Percentiles rank a stretch among this genome's conserved stretches.
Evolutionary conservation across 805 yeast species (phyloP).

Genomic region (Candida ipomoeae): DNA sequence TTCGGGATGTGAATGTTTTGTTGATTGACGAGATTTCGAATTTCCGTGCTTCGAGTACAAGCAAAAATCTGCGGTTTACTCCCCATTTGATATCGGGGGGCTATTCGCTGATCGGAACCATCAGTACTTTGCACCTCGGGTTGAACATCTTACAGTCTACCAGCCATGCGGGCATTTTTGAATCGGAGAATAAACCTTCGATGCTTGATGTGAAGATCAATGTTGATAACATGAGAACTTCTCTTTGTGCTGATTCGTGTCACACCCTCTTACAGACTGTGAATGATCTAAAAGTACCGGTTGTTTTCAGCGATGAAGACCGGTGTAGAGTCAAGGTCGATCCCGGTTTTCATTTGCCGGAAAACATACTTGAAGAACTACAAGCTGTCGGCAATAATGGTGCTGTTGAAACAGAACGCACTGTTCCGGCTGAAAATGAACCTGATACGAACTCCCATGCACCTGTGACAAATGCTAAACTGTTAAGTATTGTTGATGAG

Average conservation of each 20-base stretch:
- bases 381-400: not conserved
- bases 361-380: slow-evolving; percentile 35
- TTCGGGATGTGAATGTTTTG: slow-evolving; percentile 48
- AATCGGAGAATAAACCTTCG: slow-evolving; percentile 18
- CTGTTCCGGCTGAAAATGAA: not conserved
- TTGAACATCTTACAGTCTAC: not conserved
- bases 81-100: slow-evolving; percentile 16
- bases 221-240: slow-evolving; percentile 46
- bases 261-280: slow-evolving; percentile 64
- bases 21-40: slow-evolving; percentile 57
- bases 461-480: not conserved
- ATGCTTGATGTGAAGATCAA: slow-evolving; percentile 44
- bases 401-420: not conserved
- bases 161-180: slow-evolving; percentile 10
- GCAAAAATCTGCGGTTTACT: slow-evolving; percentile 16
- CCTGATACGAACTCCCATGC: not conserved
- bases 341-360: slow-evolving; percentile 22
- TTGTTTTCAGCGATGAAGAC: slow-evolving; percentile 54
- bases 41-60: slow-evolving; percentile 9
- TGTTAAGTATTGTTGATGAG: not conserved
- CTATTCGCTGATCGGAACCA: not conserved
- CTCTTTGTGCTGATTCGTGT: slow-evolving; percentile 80
- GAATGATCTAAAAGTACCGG: slow-evolving; percentile 68
- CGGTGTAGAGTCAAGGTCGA: slow-evolving; percentile 46
- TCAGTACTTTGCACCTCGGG: slow-evolving; percentile 1